These are phyloP conservation scores for Tricholoma terreum DNA, from an alignment of 768 basidiomycete genomes.

Conservation along the genomic window DNA sequence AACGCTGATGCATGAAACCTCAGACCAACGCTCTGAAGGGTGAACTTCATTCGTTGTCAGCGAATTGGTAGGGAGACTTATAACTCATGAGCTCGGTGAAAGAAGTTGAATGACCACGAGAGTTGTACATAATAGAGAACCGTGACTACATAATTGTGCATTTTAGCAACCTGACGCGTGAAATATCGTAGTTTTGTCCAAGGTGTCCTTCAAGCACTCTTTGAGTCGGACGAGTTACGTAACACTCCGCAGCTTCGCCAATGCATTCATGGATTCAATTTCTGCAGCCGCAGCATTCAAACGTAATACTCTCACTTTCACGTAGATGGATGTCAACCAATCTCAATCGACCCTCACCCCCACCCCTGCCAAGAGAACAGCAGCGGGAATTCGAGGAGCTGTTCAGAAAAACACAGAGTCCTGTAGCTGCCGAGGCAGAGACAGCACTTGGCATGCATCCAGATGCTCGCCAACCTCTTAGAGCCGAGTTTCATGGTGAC, in stretches of 20 bases:
- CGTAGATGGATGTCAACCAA: conserved; percentile 27
- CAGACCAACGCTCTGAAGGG: too few relatives aligned
- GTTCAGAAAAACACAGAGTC: conserved; percentile 54
- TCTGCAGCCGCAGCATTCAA: background rate
- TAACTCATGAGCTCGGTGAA: too few relatives aligned
- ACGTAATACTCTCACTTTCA: background rate
- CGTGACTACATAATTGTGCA: too few relatives aligned
- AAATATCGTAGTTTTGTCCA: too few relatives aligned
- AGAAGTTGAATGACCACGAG: background rate
- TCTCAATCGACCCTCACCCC: conserved; percentile 64
- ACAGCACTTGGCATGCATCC: conserved; percentile 57
- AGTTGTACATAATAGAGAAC: too few relatives aligned
- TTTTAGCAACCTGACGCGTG: too few relatives aligned
- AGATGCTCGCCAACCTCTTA: conserved; percentile 57
- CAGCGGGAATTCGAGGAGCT: conserved; percentile 90
- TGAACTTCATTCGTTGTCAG: too few relatives aligned
- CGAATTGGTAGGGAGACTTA: too few relatives aligned
- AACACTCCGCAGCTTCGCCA: background rate
- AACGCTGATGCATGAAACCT: too few relatives aligned
- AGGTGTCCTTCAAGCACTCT: too few relatives aligned
- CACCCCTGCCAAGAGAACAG: conserved; percentile 67
- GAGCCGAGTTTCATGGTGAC: conserved; percentile 77
- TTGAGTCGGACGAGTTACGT: too few relatives aligned
- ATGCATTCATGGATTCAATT: too few relatives aligned
- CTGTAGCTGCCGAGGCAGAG: conserved; percentile 37